Percentiles rank a stretch among this genome's conserved stretches.
phyloP scores from a whole-genome alignment of 495 filamentous ascomycete species.

The Darksidea phi region DNA sequence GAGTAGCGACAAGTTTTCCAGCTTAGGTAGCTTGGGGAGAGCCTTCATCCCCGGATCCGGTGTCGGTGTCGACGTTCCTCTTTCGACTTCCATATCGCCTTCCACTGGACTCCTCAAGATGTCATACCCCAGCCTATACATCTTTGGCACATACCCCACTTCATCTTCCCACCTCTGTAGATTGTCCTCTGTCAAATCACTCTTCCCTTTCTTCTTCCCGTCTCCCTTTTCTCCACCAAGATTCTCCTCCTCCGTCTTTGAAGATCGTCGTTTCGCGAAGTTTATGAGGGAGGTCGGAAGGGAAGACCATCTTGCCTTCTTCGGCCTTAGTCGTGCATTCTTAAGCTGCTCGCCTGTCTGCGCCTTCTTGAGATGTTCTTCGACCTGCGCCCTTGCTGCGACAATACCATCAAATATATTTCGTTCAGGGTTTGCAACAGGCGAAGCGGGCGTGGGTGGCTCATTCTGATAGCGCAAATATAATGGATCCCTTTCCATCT shows the following conservation, averaged over 20 bases:
- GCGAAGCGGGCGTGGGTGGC: neutral
- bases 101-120: neutral
- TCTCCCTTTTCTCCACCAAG: neutral
- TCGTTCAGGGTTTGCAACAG: neutral
- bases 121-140: conserved; percentile 4
- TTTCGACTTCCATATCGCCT: neutral
- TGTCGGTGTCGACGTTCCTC: neutral
- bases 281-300: neutral
- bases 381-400: too few relatives aligned
- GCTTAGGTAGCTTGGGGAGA: neutral
- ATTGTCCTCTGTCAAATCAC: conserved; percentile 9
- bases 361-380: too few relatives aligned
- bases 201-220: neutral
- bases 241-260: neutral
- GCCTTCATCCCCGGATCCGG: neutral
- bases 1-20: neutral
- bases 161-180: conserved; percentile 8
- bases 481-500: neutral
- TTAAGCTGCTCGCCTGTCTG: too few relatives aligned
- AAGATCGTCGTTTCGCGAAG: neutral
- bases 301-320: neutral
- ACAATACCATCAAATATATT: too few relatives aligned
- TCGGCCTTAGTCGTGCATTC: neutral
- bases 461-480: neutral
- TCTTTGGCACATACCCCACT: conserved; percentile 8